Base-by-base conservation (phyloP, 306 rosid genomes). In the Prunus mongolica region DNA sequence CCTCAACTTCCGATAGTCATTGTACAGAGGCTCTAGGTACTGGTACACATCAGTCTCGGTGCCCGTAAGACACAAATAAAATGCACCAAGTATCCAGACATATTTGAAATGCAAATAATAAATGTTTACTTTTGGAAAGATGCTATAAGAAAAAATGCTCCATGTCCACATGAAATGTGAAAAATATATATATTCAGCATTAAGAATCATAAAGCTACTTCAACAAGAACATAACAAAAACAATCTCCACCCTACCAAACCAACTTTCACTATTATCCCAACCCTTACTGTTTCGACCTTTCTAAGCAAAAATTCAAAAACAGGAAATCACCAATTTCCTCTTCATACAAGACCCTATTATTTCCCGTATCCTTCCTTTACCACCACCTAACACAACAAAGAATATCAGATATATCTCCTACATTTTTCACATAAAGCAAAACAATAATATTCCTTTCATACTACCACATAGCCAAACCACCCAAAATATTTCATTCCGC, bases 21-120 rank as follows among this genome's bases (percentile, higher is more conserved):
- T 92, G 79, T 96, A 96, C 10, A 96, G 73, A 18, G 98, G 99
- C 74, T 96, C 99, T 61, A 96, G 82, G 74, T 96, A 96, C 41
- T 91, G 96, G 49, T 96, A 96, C 1, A 93, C 93, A 54, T 96
- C 98, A 19, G 85, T 75, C 69, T 96, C 99, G 12, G 96, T 72
- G 46, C 98, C 99, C 10, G 98, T 96, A 61, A 96, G 86, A 12
- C 98, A 97, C 87, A 96, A 69, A 77, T 92, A 96, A 72, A 96
- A 91, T 12, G 98, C 98, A 64, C 99, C 99, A 38, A 96, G 98
- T 56, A 93, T 25, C 81, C 99, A 89, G 49, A 92, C 98, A 22
- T 96, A 91, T 80, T 97, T 91, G 84, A 77, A 81, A 18, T 60
- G 66, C 69, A 76, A 24, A 67, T 9, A 20, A 20, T 6, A 34